Evolutionary conservation across 1,284 basidiomycete species (phyloP).

Genomic region (Cystobasidiaceae sp.): DNA sequence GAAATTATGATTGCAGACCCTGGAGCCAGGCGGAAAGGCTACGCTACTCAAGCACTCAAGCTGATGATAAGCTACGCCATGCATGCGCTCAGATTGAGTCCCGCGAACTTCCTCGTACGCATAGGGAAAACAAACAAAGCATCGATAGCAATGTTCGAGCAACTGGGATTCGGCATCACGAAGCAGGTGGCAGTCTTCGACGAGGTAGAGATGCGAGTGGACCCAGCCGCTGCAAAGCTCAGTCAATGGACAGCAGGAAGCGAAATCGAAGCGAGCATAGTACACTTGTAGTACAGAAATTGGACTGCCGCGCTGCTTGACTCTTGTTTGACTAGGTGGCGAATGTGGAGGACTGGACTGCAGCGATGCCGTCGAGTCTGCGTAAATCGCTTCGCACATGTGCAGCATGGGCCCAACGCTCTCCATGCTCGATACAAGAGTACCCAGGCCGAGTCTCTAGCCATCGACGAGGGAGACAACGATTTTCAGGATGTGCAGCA

Average conservation of each 20-base stretch:
- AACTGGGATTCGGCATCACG: conserved; percentile 8
- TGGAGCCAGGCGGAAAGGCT: conserved; percentile 55
- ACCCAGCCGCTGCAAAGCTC: neutral
- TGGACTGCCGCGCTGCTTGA: too few species aligned
- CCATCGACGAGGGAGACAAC: too few species aligned
- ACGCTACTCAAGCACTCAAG: conserved; percentile 47
- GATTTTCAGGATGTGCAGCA: neutral
- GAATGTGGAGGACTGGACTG: too few species aligned
- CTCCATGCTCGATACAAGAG: neutral
- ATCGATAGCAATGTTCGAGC: conserved; percentile 18
- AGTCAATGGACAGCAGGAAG: neutral
- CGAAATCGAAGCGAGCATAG: too few species aligned
- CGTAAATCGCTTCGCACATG: neutral
- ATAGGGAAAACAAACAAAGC: conserved; percentile 8
- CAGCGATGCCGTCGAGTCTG: too few species aligned
- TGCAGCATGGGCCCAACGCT: neutral
- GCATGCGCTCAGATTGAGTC: neutral
- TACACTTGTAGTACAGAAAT: too few species aligned
- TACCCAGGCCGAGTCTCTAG: too few species aligned
- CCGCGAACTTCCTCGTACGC: conserved; percentile 10
- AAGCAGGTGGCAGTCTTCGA: conserved; percentile 1
- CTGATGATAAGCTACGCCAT: conserved; percentile 32
- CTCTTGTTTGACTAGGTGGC: too few species aligned
- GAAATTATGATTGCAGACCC: conserved; percentile 78
- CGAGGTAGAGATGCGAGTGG: conserved; percentile 17